Evolutionary conservation across 2,329 filamentous ascomycete species (phyloP), one percentile per base, ranked within the genome.

Genomic region (Sporothrix variecibatus): DNA sequence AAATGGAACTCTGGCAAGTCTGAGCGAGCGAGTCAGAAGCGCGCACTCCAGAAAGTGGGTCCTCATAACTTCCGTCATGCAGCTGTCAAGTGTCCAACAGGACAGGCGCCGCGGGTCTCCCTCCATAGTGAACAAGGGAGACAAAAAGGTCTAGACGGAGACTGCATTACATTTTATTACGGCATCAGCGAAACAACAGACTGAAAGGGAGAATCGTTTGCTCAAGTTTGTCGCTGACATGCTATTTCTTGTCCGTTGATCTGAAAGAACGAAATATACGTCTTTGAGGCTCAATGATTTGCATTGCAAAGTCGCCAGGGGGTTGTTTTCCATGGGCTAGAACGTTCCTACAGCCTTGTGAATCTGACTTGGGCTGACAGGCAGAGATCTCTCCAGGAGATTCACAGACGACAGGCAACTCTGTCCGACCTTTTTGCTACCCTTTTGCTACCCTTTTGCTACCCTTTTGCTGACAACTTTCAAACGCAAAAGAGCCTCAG

Each of bases 1-100:
- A 69, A 58, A 17, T 60, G 53, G 72, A 70, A 70, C 12, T 17
- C 2, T 26, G 72, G 72, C 72, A 73, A 70, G 38, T 74, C 60
- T 74, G 68, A 34, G 43, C 60, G 67, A 65, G 68, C 56, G 31
- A 49, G 65, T 53, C 40, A 69, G 46, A 34, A 53, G 8, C 26
- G 28, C 12, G 38, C 3, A 46, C 46, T 46, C 8, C 7, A 8
- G 15, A 46, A 67, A 67, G 62, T 38, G 62, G 62, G 20, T 38
- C 23, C n/a, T n/a, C n/a, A n/a, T n/a, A n/a, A n/a, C n/a, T n/a
- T n/a, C n/a, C n/a, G 2, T 15, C 28, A 17, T 23, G 34, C 60
- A 31, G 1, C 31, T 64, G 60, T 64, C 34, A 40, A 64, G 9
- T 15, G 51, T 23, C 11, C 26, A 28, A 53, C 53, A 58, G 26